Conservation (phyloP, 2,329 filamentous ascomycete genomes). For the Pyrenophora tritici-repentis region DNA sequence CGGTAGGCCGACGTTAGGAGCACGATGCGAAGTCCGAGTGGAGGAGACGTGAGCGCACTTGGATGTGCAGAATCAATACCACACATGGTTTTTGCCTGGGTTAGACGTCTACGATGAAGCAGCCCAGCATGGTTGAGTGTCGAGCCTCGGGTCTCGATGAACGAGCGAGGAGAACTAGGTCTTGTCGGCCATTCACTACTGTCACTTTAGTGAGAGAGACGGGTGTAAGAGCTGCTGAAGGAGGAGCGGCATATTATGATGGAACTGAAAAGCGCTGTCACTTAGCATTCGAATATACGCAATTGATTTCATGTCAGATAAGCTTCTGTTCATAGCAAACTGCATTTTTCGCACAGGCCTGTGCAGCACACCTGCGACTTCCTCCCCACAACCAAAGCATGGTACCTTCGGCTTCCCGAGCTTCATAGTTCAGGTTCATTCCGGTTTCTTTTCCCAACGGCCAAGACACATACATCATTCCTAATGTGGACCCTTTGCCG, state of each 20-base stretch:
- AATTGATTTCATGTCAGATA: slow-evolving; percentile 12
- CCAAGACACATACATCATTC: too few relatives aligned
- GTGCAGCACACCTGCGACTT: neutral
- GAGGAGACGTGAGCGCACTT: neutral
- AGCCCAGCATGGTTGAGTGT: neutral
- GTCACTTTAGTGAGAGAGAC: slow-evolving; percentile 27
- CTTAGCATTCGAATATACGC: slow-evolving; percentile 18
- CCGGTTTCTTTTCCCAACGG: too few relatives aligned
- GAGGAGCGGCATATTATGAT: slow-evolving; percentile 1
- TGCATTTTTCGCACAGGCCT: neutral
- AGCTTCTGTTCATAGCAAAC: too few relatives aligned
- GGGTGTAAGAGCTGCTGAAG: slow-evolving; percentile 5
- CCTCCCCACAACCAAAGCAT: neutral
- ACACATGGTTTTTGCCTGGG: neutral
- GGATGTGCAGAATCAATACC: neutral
- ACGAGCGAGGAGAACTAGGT: neutral
- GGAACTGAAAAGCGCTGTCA: slow-evolving; percentile 19
- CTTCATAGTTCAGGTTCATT: neutral
- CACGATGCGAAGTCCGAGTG: neutral
- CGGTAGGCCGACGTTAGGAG: neutral
- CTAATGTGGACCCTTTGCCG: too few relatives aligned
- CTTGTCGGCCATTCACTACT: slow-evolving; percentile 10
- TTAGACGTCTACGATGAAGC: neutral
- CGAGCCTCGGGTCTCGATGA: neutral
- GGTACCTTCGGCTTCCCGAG: neutral